Evolutionary conservation across 805 yeast genomes (phyloP).

Genomic region (Pichia membranifaciens): DNA sequence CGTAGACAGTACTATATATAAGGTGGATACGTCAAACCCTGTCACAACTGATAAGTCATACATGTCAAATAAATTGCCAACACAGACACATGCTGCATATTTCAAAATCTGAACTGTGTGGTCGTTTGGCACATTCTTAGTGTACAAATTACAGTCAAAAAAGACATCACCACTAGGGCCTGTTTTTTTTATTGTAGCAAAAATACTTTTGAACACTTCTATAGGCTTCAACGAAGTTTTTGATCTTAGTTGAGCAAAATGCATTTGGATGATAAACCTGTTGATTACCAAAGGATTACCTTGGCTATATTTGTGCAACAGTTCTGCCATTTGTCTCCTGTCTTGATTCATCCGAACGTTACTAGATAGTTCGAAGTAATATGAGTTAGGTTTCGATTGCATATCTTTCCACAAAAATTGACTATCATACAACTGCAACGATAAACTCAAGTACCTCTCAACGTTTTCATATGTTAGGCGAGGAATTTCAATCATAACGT

Average conservation of each 20-base stretch:
- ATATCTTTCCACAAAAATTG: constrained; percentile 10
- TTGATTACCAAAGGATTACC: constrained; percentile 21
- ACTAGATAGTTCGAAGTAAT: constrained; percentile 4
- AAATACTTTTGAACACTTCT: not conserved
- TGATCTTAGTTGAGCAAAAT: constrained; percentile 3
- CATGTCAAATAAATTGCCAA: constrained; percentile 33
- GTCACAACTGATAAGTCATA: constrained; percentile 37
- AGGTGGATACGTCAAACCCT: constrained; percentile 29
- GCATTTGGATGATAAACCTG: constrained; percentile 33
- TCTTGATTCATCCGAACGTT: not conserved
- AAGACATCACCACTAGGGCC: constrained; percentile 5
- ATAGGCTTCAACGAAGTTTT: not conserved
- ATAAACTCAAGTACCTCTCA: not conserved
- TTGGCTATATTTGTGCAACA: constrained; percentile 16
- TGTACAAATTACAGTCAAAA: not conserved
- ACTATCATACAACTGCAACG: constrained; percentile 7
- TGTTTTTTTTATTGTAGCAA: not conserved
- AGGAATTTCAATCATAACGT: constrained; percentile 6
- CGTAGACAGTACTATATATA: constrained; percentile 29
- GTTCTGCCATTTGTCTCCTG: constrained; percentile 14
- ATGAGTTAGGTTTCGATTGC: not conserved
- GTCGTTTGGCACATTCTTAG: not conserved
- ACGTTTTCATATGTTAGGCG: constrained; percentile 9
- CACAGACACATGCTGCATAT: constrained; percentile 38
- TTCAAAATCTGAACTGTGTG: constrained; percentile 25